These are phyloP conservation scores for Epichloe sylvatica DNA, from an alignment of 2,329 filamentous ascomycete genomes.

Conservation along the genomic window DNA sequence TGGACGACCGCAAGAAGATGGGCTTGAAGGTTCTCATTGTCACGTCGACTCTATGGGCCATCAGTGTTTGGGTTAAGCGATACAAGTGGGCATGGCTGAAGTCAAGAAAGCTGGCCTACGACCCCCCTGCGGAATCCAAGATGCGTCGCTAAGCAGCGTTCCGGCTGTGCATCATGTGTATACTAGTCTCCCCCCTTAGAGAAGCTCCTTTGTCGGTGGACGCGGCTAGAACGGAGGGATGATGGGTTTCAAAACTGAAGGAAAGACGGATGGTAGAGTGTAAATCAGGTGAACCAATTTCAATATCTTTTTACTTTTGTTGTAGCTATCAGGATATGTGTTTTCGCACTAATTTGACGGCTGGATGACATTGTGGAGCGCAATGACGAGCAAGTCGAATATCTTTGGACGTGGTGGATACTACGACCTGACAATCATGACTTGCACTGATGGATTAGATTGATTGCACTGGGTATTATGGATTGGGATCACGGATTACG, in stretches of 20 bases:
- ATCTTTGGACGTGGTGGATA: too few species aligned
- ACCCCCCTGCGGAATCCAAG: slow-evolving; percentile 50
- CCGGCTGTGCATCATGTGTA: slow-evolving; percentile 21
- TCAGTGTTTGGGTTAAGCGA: slow-evolving; percentile 96
- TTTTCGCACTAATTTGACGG: too few species aligned
- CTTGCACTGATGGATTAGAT: too few species aligned
- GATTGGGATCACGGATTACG: too few species aligned
- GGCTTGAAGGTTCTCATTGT: slow-evolving; percentile 89
- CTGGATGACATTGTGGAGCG: too few species aligned
- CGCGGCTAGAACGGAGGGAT: slow-evolving; percentile 23
- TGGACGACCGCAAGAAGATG: slow-evolving; percentile 99
- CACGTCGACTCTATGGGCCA: slow-evolving; percentile 60
- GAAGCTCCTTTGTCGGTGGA: slow-evolving; percentile 29
- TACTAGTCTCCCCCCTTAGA: slow-evolving; percentile 27
- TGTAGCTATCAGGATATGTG: neutral
- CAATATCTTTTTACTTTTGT: slow-evolving; percentile 19
- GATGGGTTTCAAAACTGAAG: slow-evolving; percentile 16
- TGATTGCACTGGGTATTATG: too few species aligned
- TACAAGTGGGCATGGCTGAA: slow-evolving; percentile 99
- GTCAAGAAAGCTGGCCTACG: slow-evolving; percentile 85
- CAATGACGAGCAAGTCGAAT: too few species aligned
- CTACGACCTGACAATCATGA: too few species aligned
- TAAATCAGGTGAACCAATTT: slow-evolving; percentile 35
- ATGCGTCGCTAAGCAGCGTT: slow-evolving; percentile 31
- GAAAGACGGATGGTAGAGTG: slow-evolving; percentile 29